These are phyloP conservation scores for Verticillium longisporum DNA, from an alignment of 2,329 filamentous ascomycete genomes.

Conservation along the genomic window DNA sequence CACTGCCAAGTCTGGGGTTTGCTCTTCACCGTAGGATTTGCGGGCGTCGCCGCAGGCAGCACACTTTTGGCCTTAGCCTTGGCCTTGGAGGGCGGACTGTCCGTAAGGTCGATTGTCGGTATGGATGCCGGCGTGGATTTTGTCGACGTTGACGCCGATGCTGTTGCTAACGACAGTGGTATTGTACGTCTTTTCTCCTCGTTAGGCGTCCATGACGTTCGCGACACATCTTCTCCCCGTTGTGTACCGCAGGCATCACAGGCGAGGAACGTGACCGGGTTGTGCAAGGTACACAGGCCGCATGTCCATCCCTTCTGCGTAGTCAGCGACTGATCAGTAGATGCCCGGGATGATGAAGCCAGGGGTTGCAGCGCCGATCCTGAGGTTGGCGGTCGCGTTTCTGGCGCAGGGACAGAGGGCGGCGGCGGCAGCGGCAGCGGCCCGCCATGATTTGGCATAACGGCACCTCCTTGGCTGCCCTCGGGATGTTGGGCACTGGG, in stretches of 20 bases:
- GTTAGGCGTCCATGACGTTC: conserved; percentile 14
- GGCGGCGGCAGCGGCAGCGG: conserved; percentile 5
- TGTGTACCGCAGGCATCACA: conserved; percentile 48
- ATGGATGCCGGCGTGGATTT: neutral
- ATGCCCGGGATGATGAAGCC: neutral
- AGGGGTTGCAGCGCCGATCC: neutral
- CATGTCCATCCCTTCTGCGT: conserved; percentile 41
- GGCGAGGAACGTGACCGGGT: conserved; percentile 39
- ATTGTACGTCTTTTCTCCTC: conserved; percentile 13
- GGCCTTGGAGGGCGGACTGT: conserved; percentile 21
- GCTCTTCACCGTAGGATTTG: conserved; percentile 6
- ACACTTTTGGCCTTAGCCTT: neutral
- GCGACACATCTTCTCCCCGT: conserved; percentile 12
- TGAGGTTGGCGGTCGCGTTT: conserved; percentile 1
- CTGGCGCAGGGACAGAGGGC: conserved; percentile 11
- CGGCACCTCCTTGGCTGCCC: conserved; percentile 30
- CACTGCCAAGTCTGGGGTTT: conserved; percentile 40
- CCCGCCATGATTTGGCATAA: conserved; percentile 15
- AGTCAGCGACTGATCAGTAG: neutral
- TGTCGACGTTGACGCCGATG: conserved; percentile 8
- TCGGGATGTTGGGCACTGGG: conserved; percentile 44
- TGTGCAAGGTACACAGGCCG: conserved; percentile 48
- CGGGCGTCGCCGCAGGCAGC: conserved; percentile 10
- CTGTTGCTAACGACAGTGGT: conserved; percentile 10
- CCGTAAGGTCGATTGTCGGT: conserved; percentile 25